These are phyloP conservation scores for Pythium pyrilobum DNA, from an alignment of 352 stramenopile species.

Conservation along the genomic window DNA sequence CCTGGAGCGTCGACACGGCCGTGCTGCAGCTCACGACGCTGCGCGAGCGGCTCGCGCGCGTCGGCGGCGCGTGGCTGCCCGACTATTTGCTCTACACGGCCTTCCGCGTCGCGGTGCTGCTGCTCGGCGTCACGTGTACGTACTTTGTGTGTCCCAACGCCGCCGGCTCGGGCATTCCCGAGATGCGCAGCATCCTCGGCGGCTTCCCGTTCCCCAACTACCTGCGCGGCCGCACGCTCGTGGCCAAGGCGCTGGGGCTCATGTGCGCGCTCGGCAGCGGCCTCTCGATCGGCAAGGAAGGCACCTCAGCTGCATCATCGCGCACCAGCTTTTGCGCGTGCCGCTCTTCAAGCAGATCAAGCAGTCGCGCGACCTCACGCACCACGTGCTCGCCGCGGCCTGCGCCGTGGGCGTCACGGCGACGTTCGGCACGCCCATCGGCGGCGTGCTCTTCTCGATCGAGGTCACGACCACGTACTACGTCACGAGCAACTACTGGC, in stretches of 20 bases:
- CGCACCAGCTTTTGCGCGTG: conserved; percentile 49
- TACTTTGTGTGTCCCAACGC: conserved; percentile 57
- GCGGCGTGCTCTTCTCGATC: conserved; percentile 93
- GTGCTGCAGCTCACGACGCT: conserved; percentile 39
- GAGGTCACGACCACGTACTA: conserved; percentile 90
- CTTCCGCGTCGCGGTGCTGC: conserved; percentile 52
- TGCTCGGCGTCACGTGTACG: conserved; percentile 55
- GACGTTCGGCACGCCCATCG: conserved; percentile 86
- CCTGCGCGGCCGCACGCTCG: conserved; percentile 44
- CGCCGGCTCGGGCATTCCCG: conserved; percentile 65
- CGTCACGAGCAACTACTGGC: conserved; percentile 88
- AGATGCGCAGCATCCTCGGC: conserved; percentile 75
- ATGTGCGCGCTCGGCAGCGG: conserved; percentile 60
- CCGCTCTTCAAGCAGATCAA: conserved; percentile 59
- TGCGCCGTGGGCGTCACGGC: conserved; percentile 76
- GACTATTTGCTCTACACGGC: conserved; percentile 56
- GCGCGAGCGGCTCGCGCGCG: conserved; percentile 33
- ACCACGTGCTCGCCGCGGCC: conserved; percentile 61
- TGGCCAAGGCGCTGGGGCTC: conserved; percentile 65
- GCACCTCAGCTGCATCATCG: conserved; percentile 75
- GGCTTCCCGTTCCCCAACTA: conserved; percentile 70
- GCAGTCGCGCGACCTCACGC: conserved; percentile 50
- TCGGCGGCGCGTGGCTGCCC: conserved; percentile 45
- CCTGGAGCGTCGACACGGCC: conserved; percentile 61
- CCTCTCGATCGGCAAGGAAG: conserved; percentile 72